Percentiles rank a stretch among this genome's conserved stretches.
Evolutionary conservation across 2,329 filamentous ascomycete genomes (phyloP).

Genomic region (Phyllachora maydis): DNA sequence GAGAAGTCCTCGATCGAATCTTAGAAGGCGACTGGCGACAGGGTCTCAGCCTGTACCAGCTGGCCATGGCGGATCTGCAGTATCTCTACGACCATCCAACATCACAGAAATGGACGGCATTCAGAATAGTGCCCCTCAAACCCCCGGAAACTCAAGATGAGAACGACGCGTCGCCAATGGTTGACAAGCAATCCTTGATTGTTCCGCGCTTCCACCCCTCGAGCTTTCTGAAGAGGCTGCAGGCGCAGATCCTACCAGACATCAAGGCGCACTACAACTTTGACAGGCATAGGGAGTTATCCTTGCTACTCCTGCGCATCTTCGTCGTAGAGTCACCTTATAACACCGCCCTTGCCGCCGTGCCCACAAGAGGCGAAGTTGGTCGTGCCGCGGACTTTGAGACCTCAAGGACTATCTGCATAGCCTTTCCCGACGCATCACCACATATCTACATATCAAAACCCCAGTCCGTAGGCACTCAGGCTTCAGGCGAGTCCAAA

Average conservation of each 20-base stretch:
- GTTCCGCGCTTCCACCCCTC: slow-evolving; percentile 61
- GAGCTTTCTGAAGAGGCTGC: slow-evolving; percentile 58
- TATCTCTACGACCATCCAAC: slow-evolving; percentile 44
- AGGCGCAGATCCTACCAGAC: slow-evolving; percentile 53
- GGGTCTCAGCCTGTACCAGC: slow-evolving; percentile 42
- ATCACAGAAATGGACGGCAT: slow-evolving; percentile 43
- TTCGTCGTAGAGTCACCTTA: slow-evolving; percentile 70
- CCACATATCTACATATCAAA: slow-evolving; percentile 52
- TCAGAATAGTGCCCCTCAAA: slow-evolving; percentile 32
- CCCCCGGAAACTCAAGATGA: slow-evolving; percentile 14
- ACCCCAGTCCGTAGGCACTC: slow-evolving; percentile 16
- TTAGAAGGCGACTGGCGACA: slow-evolving; percentile 48
- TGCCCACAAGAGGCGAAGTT: too few species aligned
- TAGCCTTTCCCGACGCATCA: slow-evolving; percentile 66
- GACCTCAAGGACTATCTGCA: slow-evolving; percentile 49
- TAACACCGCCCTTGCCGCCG: slow-evolving; percentile 33
- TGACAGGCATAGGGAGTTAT: slow-evolving; percentile 46
- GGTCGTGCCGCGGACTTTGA: slow-evolving; percentile 26
- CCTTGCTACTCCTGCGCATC: slow-evolving; percentile 55
- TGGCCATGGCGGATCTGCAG: slow-evolving; percentile 48
- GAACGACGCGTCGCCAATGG: slow-evolving; percentile 15
- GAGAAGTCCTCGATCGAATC: slow-evolving; percentile 42
- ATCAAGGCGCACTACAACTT: slow-evolving; percentile 73
- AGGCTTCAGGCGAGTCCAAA: slow-evolving; percentile 27
- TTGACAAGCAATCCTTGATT: slow-evolving; percentile 22